Conservation (phyloP, 371 early-diverging fungal genomes). For the Haplosporangium sp. region DNA sequence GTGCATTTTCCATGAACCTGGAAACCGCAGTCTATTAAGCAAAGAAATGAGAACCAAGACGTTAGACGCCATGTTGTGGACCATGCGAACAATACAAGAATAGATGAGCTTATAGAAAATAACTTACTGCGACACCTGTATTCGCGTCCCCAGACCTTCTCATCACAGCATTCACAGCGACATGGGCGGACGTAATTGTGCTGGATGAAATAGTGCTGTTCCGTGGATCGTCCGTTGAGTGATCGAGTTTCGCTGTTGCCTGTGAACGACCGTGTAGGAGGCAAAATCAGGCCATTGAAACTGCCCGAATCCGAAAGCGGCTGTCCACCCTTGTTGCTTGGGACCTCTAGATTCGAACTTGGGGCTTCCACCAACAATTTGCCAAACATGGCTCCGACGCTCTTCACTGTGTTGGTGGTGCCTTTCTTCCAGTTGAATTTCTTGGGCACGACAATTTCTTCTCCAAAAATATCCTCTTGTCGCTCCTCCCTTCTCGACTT, state of each 20-base stretch:
- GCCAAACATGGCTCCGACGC: slow-evolving; percentile 56
- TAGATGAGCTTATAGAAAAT: background rate
- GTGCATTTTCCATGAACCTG: slow-evolving; percentile 72
- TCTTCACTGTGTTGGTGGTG: slow-evolving; percentile 29
- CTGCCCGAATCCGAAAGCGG: slow-evolving; percentile 30
- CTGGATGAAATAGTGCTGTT: slow-evolving; percentile 70
- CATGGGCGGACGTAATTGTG: slow-evolving; percentile 74
- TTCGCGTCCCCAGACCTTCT: slow-evolving; percentile 85
- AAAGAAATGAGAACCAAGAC: background rate
- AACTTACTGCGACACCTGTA: slow-evolving; percentile 76
- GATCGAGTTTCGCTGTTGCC: slow-evolving; percentile 43
- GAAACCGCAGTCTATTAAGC: slow-evolving; percentile 61
- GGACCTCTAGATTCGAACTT: slow-evolving; percentile 15
- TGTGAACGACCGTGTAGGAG: slow-evolving; percentile 29
- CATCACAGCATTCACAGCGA: slow-evolving; percentile 86
- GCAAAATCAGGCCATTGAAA: slow-evolving; percentile 25
- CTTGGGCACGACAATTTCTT: slow-evolving; percentile 17
- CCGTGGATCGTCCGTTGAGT: slow-evolving; percentile 41
- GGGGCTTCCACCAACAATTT: slow-evolving; percentile 41
- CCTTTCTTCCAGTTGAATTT: slow-evolving; percentile 48
- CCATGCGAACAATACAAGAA: background rate
- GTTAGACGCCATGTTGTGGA: no score
- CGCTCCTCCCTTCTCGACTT: slow-evolving; percentile 18
- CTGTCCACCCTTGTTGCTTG: slow-evolving; percentile 9
- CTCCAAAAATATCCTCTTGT: slow-evolving; percentile 14